phyloP scores from a whole-genome alignment of 2,329 filamentous ascomycete species.

The Fonsecaea erecta region DNA sequence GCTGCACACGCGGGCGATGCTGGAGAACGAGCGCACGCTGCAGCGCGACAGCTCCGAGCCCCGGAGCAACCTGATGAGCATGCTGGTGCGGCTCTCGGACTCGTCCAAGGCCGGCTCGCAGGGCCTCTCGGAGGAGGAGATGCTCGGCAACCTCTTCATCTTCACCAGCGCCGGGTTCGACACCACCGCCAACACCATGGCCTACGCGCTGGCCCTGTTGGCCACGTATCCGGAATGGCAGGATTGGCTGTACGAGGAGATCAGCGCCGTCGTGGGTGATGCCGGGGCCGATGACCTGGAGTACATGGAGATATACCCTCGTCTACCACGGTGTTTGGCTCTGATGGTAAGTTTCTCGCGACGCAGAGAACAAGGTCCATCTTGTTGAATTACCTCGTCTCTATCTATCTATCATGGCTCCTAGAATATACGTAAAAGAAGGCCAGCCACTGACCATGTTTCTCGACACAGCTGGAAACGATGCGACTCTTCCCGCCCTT shows the following conservation, averaged over 20 bases:
- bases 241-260: constrained; percentile 58
- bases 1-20: constrained; percentile 39
- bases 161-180: constrained; percentile 42
- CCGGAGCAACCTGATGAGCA: constrained; percentile 38
- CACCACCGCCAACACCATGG: constrained; percentile 57
- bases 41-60: constrained; percentile 38
- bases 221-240: constrained; percentile 56
- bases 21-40: constrained; percentile 38
- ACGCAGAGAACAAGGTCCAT: background rate
- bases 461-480: constrained; percentile 45
- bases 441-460: constrained; percentile 1
- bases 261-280: constrained; percentile 45
- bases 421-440: too few species aligned
- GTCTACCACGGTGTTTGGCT: constrained; percentile 51
- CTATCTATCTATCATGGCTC: background rate
- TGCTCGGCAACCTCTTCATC: constrained; percentile 36
- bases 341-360: constrained; percentile 50
- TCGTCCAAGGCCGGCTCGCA: constrained; percentile 1
- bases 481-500: constrained; percentile 50
- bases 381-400: background rate
- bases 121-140: constrained; percentile 31
- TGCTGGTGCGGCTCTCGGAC: constrained; percentile 26
- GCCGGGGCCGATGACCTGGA: constrained; percentile 40
- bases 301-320: constrained; percentile 53
- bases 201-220: constrained; percentile 55